phyloP scores from a whole-genome alignment of 2,329 filamentous ascomycete species.

The Penicillium sp. region DNA sequence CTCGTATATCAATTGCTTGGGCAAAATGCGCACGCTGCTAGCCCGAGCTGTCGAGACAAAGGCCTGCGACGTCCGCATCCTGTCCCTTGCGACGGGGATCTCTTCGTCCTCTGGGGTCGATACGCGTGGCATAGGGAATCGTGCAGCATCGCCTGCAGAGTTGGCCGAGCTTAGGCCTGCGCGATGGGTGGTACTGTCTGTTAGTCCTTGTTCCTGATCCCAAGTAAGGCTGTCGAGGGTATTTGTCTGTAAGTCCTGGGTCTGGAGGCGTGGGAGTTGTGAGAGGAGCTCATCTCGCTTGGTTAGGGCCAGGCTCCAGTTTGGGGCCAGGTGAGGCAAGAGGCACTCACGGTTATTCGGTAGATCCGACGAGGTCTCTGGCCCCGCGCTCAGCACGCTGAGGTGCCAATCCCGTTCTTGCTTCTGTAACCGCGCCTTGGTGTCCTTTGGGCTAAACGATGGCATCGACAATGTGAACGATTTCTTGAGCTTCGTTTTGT shows the following conservation, averaged over 20 bases:
- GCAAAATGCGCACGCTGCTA: slow-evolving; percentile 16
- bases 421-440: neutral
- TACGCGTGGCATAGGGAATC: neutral
- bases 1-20: slow-evolving; percentile 32
- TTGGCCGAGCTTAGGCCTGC: slow-evolving; percentile 2
- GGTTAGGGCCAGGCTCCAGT: neutral
- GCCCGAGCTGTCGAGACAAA: slow-evolving; percentile 19
- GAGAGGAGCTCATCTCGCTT: slow-evolving; percentile 15
- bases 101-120: slow-evolving; percentile 21
- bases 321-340: neutral
- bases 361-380: slow-evolving; percentile 13
- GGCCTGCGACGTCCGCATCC: slow-evolving; percentile 12
- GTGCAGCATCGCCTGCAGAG: neutral
- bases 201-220: neutral
- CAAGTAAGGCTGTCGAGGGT: slow-evolving; percentile 1
- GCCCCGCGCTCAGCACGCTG: slow-evolving; percentile 7
- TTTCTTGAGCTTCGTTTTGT: slow-evolving; percentile 4
- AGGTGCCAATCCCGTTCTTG: neutral
- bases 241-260: slow-evolving; percentile 8
- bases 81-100: slow-evolving; percentile 21
- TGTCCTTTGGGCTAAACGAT: slow-evolving; percentile 4
- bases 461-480: slow-evolving; percentile 10
- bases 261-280: slow-evolving; percentile 23
- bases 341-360: neutral
- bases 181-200: neutral